Evolutionary conservation across 352 stramenopile genomes (phyloP).

Genomic region (Aphanomyces cochlioides): DNA sequence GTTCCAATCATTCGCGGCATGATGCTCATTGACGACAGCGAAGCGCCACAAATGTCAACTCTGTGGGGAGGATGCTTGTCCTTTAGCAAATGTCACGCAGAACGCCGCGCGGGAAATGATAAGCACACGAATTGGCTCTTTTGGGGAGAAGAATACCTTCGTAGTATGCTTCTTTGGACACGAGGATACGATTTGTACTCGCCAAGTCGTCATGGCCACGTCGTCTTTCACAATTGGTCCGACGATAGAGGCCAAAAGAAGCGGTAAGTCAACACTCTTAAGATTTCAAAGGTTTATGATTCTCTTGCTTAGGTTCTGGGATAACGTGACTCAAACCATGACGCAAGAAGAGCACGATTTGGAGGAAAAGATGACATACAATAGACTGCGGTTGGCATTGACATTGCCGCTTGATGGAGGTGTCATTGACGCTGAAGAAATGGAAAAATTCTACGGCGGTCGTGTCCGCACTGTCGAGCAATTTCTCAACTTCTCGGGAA

Average conservation of each 20-base stretch:
- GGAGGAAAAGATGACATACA: constrained; percentile 53
- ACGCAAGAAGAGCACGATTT: constrained; percentile 38
- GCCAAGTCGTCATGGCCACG: constrained; percentile 33
- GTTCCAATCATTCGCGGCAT: constrained; percentile 20
- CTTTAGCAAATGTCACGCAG: constrained; percentile 81
- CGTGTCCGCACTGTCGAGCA: constrained; percentile 49
- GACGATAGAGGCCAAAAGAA: background rate
- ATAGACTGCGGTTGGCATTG: constrained; percentile 56
- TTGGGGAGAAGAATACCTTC: constrained; percentile 82
- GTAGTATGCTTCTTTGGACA: constrained; percentile 54
- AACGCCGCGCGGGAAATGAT: constrained; percentile 80
- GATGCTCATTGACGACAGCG: constrained; percentile 17
- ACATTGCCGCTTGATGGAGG: constrained; percentile 53
- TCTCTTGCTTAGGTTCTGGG: constrained; percentile 15
- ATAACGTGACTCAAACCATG: constrained; percentile 18
- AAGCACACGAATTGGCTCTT: constrained; percentile 75
- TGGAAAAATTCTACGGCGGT: constrained; percentile 57
- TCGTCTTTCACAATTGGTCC: constrained; percentile 69
- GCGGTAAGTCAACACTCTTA: no score
- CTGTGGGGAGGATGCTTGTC: constrained; percentile 76
- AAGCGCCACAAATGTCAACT: constrained; percentile 46
- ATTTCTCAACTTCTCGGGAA: constrained; percentile 58
- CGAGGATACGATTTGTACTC: constrained; percentile 89
- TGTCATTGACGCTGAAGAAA: constrained; percentile 49
- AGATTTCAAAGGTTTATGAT: no score